Evolutionary conservation across 495 filamentous ascomycete genomes (phyloP).

Genomic region (Jackrogersella multiformis): DNA sequence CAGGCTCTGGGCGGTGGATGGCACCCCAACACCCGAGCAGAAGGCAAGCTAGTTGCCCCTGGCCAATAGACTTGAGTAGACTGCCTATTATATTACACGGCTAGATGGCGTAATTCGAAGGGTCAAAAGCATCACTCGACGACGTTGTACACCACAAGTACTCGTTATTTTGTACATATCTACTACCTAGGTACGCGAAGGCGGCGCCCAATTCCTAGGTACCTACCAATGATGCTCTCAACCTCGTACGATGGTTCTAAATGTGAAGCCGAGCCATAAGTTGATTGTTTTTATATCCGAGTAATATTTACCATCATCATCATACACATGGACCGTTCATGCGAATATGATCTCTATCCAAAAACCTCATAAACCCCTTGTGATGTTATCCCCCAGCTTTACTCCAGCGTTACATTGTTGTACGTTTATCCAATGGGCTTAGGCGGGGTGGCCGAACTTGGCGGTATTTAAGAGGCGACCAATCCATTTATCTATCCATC

Average conservation of each 20-base stretch:
- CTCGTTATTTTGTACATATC: constrained; percentile 38
- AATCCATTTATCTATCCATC: neutral
- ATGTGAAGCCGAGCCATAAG: neutral
- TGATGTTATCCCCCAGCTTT: neutral
- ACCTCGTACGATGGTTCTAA: neutral
- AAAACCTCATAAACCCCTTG: neutral
- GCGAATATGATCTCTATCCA: neutral
- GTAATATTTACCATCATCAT: neutral
- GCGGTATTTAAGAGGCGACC: neutral
- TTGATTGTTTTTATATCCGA: too few relatives aligned
- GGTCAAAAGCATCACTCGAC: constrained; percentile 22
- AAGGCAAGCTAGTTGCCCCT: constrained; percentile 87
- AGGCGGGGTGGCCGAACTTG: neutral
- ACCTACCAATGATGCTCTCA: neutral
- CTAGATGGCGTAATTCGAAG: constrained; percentile 34
- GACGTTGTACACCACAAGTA: constrained; percentile 31
- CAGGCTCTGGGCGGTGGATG: constrained; percentile 84
- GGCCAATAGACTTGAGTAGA: constrained; percentile 68
- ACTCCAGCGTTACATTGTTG: neutral
- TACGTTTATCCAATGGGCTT: neutral
- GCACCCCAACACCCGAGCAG: constrained; percentile 75
- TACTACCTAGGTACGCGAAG: constrained; percentile 30
- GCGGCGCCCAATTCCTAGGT: constrained; percentile 18
- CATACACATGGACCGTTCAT: neutral
- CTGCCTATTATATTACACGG: constrained; percentile 19